Percentiles rank a stretch among this genome's conserved stretches.
Conservation (phyloP, 495 filamentous ascomycete genomes). For the Aspergillus bertholletiae region DNA sequence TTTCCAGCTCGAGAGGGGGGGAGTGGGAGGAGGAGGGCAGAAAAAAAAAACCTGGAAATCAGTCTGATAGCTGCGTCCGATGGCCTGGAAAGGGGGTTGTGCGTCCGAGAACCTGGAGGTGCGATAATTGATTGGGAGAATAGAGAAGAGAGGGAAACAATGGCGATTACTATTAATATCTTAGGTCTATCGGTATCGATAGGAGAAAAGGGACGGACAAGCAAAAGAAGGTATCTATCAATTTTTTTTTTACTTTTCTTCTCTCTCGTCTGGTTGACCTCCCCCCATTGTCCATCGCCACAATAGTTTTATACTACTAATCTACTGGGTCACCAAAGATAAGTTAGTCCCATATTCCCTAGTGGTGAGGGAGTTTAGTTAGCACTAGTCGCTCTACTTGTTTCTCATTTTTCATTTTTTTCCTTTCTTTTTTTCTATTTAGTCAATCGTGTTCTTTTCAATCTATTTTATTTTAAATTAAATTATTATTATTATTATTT, state of each 20-base stretch:
- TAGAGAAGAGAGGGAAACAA: not conserved
- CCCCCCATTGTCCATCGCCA: not conserved
- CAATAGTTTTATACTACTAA: not conserved
- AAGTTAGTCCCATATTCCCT: not conserved
- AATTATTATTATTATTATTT: not conserved
- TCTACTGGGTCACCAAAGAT: not conserved
- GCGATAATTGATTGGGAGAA: not conserved
- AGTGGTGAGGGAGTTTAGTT: not conserved
- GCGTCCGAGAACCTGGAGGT: not conserved
- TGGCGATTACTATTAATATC: too few species aligned
- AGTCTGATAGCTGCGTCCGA: not conserved
- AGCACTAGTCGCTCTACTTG: not conserved
- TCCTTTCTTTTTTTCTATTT: slow-evolving; percentile 2
- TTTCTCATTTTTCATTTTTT: slow-evolving; percentile 3
- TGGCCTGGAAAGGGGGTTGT: not conserved
- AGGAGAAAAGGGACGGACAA: too few species aligned
- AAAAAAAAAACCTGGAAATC: not conserved
- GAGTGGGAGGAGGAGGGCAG: not conserved
- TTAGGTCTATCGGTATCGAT: too few species aligned
- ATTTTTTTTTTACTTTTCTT: slow-evolving; percentile 1
- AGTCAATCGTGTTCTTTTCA: too few species aligned
- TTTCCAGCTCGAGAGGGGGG: not conserved
- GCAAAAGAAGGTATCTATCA: not conserved
- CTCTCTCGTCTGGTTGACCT: not conserved
- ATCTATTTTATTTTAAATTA: slow-evolving; percentile 11